Conservation (phyloP, 495 filamentous ascomycete species). For the Aspergillus conjunctus region DNA sequence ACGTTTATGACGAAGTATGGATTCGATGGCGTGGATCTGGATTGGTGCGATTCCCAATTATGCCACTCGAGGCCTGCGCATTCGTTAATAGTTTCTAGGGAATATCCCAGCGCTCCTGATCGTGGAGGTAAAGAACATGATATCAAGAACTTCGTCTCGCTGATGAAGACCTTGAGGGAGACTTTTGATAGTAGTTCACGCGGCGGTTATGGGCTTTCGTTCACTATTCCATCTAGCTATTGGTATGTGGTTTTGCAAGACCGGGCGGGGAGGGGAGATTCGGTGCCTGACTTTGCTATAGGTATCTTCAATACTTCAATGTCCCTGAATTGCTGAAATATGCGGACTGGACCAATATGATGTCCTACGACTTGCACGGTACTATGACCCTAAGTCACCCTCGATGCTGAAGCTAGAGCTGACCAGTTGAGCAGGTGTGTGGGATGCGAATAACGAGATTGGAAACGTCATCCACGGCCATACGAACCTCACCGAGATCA, state of each 20-base stretch:
- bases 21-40: constrained; percentile 26
- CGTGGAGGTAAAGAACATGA: constrained; percentile 37
- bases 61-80: background rate
- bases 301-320: constrained; percentile 41
- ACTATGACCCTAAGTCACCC: background rate
- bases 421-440: constrained; percentile 6
- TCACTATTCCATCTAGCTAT: constrained; percentile 22
- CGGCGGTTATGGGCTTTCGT: constrained; percentile 18
- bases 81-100: constrained; percentile 7
- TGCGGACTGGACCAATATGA: constrained; percentile 56
- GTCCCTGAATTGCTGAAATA: constrained; percentile 33
- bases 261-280: background rate
- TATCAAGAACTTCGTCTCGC: constrained; percentile 36
- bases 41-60: constrained; percentile 11
- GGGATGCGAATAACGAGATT: constrained; percentile 23
- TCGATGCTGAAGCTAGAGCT: background rate
- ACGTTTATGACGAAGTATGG: constrained; percentile 21
- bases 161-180: constrained; percentile 44
- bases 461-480: background rate
- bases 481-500: constrained; percentile 42
- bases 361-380: constrained; percentile 48
- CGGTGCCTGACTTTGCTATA: constrained; percentile 8
- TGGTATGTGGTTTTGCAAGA: constrained; percentile 14
- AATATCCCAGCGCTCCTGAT: constrained; percentile 42
- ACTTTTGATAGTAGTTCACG: constrained; percentile 29